Evolutionary conservation across 495 filamentous ascomycete species (phyloP).

Genomic region (Cairneyella variabilis): DNA sequence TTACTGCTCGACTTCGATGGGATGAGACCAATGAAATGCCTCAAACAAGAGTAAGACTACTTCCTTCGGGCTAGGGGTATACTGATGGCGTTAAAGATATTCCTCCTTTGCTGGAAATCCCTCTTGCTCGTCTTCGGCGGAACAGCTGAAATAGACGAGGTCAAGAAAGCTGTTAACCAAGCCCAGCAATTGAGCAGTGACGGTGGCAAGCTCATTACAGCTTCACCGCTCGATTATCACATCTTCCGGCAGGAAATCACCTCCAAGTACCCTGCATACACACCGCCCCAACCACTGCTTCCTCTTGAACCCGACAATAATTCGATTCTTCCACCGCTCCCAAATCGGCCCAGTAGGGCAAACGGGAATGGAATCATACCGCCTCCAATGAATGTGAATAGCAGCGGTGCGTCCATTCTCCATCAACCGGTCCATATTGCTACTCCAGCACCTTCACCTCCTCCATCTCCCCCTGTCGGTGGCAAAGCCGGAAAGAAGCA

Average conservation of each 20-base stretch:
- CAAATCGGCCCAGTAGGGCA: slow-evolving; percentile 59
- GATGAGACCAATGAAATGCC: slow-evolving; percentile 70
- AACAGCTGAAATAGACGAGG: slow-evolving; percentile 60
- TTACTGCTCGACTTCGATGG: slow-evolving; percentile 79
- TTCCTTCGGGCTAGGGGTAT: background rate
- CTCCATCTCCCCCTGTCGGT: slow-evolving; percentile 83
- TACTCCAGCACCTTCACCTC: slow-evolving; percentile 94
- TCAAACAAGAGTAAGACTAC: slow-evolving; percentile 30
- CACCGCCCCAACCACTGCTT: slow-evolving; percentile 77
- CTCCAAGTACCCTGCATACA: slow-evolving; percentile 97
- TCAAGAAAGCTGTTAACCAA: slow-evolving; percentile 63
- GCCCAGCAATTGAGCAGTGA: slow-evolving; percentile 25
- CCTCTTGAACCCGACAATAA: slow-evolving; percentile 87
- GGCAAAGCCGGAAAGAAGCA: slow-evolving; percentile 97
- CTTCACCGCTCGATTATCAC: slow-evolving; percentile 94
- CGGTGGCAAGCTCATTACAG: slow-evolving; percentile 66
- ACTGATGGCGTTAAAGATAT: slow-evolving; percentile 39
- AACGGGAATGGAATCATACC: slow-evolving; percentile 46
- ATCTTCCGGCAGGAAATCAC: slow-evolving; percentile 94
- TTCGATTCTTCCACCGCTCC: slow-evolving; percentile 81
- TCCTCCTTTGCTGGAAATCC: slow-evolving; percentile 88
- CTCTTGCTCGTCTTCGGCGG: slow-evolving; percentile 82
- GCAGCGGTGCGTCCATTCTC: slow-evolving; percentile 74
- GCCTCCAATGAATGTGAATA: slow-evolving; percentile 41
- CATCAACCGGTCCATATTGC: slow-evolving; percentile 97